Evolutionary conservation across 108 stramenopile genomes (phyloP), one percentile per base, ranked within the genome.

Genomic region (Pseudonitzschia delicatissima): DNA sequence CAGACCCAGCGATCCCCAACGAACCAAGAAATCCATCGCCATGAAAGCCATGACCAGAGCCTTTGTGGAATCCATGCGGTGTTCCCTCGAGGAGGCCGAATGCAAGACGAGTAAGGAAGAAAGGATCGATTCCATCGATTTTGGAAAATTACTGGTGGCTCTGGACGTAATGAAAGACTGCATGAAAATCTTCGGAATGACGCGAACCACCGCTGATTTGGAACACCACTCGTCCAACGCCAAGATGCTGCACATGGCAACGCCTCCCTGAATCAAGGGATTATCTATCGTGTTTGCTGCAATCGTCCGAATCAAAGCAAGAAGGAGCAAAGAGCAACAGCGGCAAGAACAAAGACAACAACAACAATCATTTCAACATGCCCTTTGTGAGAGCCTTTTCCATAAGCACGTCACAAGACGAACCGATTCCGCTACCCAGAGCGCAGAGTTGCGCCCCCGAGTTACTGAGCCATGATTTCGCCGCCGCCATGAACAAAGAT

Each of bases 41-140:
- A 48, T 8, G 7, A 48, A 21, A 17, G n/a, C 47, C 2, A 33
- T 28, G 31, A 55, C 32, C 31, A 4, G 12, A 6, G 29, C 53
- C 2, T 55, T 55, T 55, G 9, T 15, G 32, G 53, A 31, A 12
- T 25, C 53, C 29, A 55, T 55, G 32, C 29, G 53, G 29, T 55
- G 53, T 28, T 55, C 53, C 13, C 29, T 12, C n/a, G 31, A 34
- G n/a, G 53, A 55, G 13, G 53, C 53, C 12, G 32, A 55, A 55
- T 55, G 29, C 4, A 31, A 55, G 13, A 55, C 53, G 17, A 33
- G 31, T 27, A 29, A 33, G 29, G 32, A 55, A 0, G 53, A 55
- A 11, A 27, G 53, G 2, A 55, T 29, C 11, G n/a, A 12, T n/a
- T 55, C 29, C 32, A 55, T 61, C 17, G 31, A 61, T 36, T 35